Percentiles rank a stretch among this genome's conserved stretches.
These are phyloP conservation scores for Kodamaea nitidulidarum DNA, from an alignment of 805 yeast genomes.

Conservation along the genomic window DNA sequence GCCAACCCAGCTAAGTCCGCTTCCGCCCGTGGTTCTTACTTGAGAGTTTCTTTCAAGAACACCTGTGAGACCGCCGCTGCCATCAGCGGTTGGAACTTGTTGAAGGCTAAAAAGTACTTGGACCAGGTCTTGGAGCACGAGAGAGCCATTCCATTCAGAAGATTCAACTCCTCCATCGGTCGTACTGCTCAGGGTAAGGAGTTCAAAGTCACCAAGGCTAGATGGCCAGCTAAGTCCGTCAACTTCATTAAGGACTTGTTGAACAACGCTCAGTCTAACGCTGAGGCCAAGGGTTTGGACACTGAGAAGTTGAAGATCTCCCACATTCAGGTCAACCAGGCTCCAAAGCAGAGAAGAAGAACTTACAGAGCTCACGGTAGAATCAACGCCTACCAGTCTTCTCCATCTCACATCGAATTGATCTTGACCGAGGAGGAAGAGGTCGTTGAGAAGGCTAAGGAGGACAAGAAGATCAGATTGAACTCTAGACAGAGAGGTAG, in stretches of 20 bases:
- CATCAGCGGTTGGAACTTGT: slow-evolving; percentile 95
- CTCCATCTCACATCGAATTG: slow-evolving; percentile 98
- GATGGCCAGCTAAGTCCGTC: slow-evolving; percentile 99
- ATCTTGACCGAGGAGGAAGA: slow-evolving; percentile 94
- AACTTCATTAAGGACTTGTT: slow-evolving; percentile 91
- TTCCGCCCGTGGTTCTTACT: slow-evolving; percentile 98
- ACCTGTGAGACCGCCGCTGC: slow-evolving; percentile 99
- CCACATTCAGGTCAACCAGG: slow-evolving; percentile 99
- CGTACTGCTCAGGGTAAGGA: slow-evolving; percentile 99
- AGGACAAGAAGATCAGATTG: slow-evolving; percentile 63
- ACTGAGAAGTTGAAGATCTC: slow-evolving; percentile 88
- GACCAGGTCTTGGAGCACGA: slow-evolving; percentile 95
- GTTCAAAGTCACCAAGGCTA: slow-evolving; percentile 99
- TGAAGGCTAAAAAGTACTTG: slow-evolving; percentile 93
- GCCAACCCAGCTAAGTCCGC: slow-evolving; percentile 99
- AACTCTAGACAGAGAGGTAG: slow-evolving; percentile 91
- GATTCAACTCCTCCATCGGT: slow-evolving; percentile 94
- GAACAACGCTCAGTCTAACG: slow-evolving; percentile 97
- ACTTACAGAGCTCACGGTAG: slow-evolving; percentile 99
- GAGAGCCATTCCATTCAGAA: slow-evolving; percentile 99
- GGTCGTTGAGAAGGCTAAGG: slow-evolving; percentile 87
- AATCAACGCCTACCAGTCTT: slow-evolving; percentile 97
- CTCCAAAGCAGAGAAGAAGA: slow-evolving; percentile 99
- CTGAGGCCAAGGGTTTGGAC: slow-evolving; percentile 98
- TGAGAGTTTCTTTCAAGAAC: slow-evolving; percentile 99